phyloP scores from a whole-genome alignment of 768 basidiomycete genomes.

The Lepiota venenata region DNA sequence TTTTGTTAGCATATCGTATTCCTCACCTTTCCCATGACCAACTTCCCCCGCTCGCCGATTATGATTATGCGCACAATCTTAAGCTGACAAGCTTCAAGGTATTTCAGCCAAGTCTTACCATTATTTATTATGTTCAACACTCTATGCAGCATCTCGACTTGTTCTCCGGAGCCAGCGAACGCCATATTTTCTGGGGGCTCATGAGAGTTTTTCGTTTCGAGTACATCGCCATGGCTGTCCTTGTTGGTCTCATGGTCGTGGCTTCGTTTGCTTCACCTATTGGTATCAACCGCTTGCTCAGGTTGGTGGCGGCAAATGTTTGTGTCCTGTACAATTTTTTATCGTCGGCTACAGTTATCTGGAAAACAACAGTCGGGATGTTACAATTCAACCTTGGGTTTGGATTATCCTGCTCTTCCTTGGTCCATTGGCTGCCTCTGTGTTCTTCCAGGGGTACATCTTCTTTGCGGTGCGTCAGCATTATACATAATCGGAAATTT shows the following conservation, averaged over 20 bases:
- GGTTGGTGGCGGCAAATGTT: constrained; percentile 19
- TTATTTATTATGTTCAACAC: background rate
- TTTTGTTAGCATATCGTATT: constrained; percentile 42
- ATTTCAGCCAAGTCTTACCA: background rate
- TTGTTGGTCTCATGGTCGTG: constrained; percentile 26
- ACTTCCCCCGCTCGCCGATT: constrained; percentile 64
- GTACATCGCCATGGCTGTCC: constrained; percentile 26
- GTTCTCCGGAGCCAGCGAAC: constrained; percentile 30
- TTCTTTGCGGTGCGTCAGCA: constrained; percentile 36
- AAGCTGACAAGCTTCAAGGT: constrained; percentile 26
- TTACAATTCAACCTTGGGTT: constrained; percentile 58
- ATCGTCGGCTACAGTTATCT: constrained; percentile 39
- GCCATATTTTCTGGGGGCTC: constrained; percentile 44
- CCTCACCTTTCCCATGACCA: constrained; percentile 49
- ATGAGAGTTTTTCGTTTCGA: constrained; percentile 32
- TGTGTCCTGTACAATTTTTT: background rate
- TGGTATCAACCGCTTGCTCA: constrained; percentile 35
- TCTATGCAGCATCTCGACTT: constrained; percentile 31
- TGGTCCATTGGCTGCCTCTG: constrained; percentile 39
- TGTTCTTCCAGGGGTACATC: constrained; percentile 53
- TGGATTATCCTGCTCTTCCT: constrained; percentile 55
- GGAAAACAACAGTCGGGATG: constrained; percentile 44
- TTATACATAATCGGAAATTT: too few species aligned
- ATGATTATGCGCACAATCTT: constrained; percentile 38
- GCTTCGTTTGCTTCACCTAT: constrained; percentile 32